Conservation (phyloP, 1,139 yeast genomes). For the Pichia norvegensis region DNA sequence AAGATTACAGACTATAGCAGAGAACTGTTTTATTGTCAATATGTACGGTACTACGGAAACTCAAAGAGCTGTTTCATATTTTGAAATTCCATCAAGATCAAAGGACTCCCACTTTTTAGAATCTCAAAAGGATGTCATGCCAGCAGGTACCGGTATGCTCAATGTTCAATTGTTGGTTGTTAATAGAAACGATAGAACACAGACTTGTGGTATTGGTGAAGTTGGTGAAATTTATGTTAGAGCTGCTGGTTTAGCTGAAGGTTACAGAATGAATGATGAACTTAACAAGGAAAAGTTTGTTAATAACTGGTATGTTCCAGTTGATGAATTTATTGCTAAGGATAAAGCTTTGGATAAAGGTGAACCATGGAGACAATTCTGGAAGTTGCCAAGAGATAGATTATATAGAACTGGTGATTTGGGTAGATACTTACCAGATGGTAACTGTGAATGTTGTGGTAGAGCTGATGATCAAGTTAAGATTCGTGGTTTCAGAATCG, state of each 20-base stretch:
- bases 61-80: conserved; percentile 93
- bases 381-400: conserved; percentile 94
- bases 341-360: conserved; percentile 37
- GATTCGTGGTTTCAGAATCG: conserved; percentile 96
- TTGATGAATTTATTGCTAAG: conserved; percentile 47
- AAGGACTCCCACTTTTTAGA: conserved; percentile 68
- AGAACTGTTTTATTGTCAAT: conserved; percentile 83
- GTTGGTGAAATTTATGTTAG: conserved; percentile 97
- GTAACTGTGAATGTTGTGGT: conserved; percentile 96
- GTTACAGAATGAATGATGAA: conserved; percentile 87
- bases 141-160: conserved; percentile 96
- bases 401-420: conserved; percentile 94
- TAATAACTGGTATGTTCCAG: conserved; percentile 77
- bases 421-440: conserved; percentile 94
- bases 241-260: conserved; percentile 97
- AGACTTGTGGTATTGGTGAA: conserved; percentile 96
- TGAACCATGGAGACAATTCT: conserved; percentile 70
- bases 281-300: conserved; percentile 81
- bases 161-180: conserved; percentile 93
- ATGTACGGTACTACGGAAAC: conserved; percentile 99
- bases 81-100: conserved; percentile 70
- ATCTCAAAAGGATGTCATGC: conserved; percentile 89
- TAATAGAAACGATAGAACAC: conserved; percentile 77
- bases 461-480: conserved; percentile 99
- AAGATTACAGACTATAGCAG: conserved; percentile 84